Base-by-base conservation (phyloP, 306 rosid genomes). In the Vigna unguiculata region DNA sequence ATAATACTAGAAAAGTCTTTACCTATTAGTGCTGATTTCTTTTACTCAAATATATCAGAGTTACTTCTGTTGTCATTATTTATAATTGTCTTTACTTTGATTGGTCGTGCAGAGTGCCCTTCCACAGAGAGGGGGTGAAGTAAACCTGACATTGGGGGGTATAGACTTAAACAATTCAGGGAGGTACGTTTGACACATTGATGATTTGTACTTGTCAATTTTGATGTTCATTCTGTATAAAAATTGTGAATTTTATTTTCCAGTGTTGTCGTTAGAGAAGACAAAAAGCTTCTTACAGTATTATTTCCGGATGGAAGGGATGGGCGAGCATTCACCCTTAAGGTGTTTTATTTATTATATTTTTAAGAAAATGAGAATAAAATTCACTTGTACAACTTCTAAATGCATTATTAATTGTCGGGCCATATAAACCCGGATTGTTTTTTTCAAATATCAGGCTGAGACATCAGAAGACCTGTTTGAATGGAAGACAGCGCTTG, bases 231-330 rank as follows among this genome's bases (percentile, higher is more conserved):
- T 43, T 66, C 51, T 78, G 24, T 69, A 80, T 81, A 73, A 32
- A 77, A 68, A 28, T 72, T 77, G 76, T 67, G 73, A 60, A 60
- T 76, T 66, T 67, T 83, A 38, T 85, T 79, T 74, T 90, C 77
- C 83, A 96, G 98, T 76, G 99, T 96, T 73, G 99, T 96, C 60
- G 98, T 96, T 77, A 89, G 99, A 85, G 99, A 96, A 90, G 99
- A 96, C 86, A 96, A 96, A 87, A 96, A 89, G 79, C 88, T 96
- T 73, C 90, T 96, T 79, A 96, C 99, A 3, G 99, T 96, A 75
- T 84, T 96, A 76, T 96, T 96, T 88, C 99, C 99, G 43, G 99
- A 96, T 85, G 99, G 99, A 74, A 98, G 99, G 49, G 98, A 96
- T 83, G 99, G 99, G 52, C 88, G 99, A 53, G 99, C 99, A 4